Evolutionary conservation across 1,284 basidiomycete species (phyloP), one percentile per base, ranked within the genome.

Genomic region (Cryptococcus maquisensis): DNA sequence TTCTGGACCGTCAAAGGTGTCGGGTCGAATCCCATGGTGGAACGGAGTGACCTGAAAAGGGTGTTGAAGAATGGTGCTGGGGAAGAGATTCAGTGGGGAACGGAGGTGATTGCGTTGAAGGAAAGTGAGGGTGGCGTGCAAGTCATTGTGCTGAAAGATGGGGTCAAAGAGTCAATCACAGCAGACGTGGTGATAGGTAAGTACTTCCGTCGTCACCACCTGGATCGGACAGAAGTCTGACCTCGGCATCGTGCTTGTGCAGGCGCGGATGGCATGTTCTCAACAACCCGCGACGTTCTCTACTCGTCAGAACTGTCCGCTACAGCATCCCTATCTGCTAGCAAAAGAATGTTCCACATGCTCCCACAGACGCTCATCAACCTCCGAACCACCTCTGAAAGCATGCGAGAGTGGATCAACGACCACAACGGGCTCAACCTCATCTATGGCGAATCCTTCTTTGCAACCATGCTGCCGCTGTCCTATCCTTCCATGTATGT

Each of bases 181-280:
- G 56, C 47, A 4, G 56, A 62, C 48, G 15, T 60, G 5, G 37
- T 64, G 1, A 50, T 64, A 45, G 62, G 59, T 61, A 23, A 55
- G 61, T n/a, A n/a, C n/a, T n/a, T n/a, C n/a, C n/a, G n/a, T n/a
- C n/a, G n/a, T n/a, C n/a, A n/a, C n/a, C n/a, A n/a, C n/a, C n/a
- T n/a, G n/a, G n/a, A n/a, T n/a, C n/a, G n/a, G n/a, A n/a, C n/a
- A n/a, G n/a, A n/a, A n/a, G n/a, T n/a, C n/a, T n/a, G n/a, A n/a
- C n/a, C n/a, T n/a, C n/a, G n/a, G n/a, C n/a, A n/a, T n/a, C n/a
- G n/a, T n/a, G n/a, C n/a, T n/a, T n/a, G n/a, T 26, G 20, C 28
- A 62, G 63, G 59, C 12, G 59, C 64, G 13, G 64, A 65, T 36
- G 64, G 64, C 16, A 63, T 65, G 59, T 63, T 63, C 56, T 60